Evolutionary conservation across 2,329 filamentous ascomycete species (phyloP).

Genomic region (Ophiocordyceps camponoti-saundersi): DNA sequence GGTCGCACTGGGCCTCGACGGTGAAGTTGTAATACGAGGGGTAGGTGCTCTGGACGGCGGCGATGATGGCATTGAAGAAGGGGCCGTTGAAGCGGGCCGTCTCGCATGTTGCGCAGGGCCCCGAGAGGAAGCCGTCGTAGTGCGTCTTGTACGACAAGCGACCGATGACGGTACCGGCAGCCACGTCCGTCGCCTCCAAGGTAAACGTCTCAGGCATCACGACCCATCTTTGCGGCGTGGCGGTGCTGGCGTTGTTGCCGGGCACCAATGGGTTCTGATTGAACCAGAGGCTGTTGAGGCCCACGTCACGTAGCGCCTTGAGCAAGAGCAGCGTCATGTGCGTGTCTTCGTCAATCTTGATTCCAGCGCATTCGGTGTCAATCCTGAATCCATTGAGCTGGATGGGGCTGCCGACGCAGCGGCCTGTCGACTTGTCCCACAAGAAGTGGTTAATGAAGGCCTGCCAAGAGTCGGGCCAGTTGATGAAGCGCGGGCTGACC

Average conservation of each 20-base stretch:
- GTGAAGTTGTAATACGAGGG: constrained; percentile 20
- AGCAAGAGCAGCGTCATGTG: constrained; percentile 22
- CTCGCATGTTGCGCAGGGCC: constrained; percentile 19
- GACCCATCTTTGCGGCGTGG: constrained; percentile 16
- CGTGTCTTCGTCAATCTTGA: constrained; percentile 19
- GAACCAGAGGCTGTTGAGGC: constrained; percentile 20
- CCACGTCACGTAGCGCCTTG: constrained; percentile 19
- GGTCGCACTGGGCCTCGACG: constrained; percentile 18
- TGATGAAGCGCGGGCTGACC: constrained; percentile 21
- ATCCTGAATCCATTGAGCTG: constrained; percentile 19
- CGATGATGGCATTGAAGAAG: constrained; percentile 20
- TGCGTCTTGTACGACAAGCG: constrained; percentile 19
- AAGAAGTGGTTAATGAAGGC: constrained; percentile 21
- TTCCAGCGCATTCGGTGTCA: constrained; percentile 18
- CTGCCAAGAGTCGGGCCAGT: constrained; percentile 21
- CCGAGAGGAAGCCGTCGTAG: constrained; percentile 18
- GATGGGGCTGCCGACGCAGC: constrained; percentile 14
- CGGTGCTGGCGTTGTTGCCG: constrained; percentile 11
- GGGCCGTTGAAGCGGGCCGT: constrained; percentile 16
- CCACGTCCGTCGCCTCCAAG: constrained; percentile 15
- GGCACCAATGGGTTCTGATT: constrained; percentile 21
- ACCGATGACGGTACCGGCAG: constrained; percentile 15
- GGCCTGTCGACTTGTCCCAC: constrained; percentile 20
- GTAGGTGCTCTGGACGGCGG: constrained; percentile 19
- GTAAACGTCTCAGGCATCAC: constrained; percentile 21